Percentiles rank a stretch among this genome's conserved stretches.
Conservation (phyloP, 106 monocot genomes). For the Dendrobium chrysotoxum region DNA sequence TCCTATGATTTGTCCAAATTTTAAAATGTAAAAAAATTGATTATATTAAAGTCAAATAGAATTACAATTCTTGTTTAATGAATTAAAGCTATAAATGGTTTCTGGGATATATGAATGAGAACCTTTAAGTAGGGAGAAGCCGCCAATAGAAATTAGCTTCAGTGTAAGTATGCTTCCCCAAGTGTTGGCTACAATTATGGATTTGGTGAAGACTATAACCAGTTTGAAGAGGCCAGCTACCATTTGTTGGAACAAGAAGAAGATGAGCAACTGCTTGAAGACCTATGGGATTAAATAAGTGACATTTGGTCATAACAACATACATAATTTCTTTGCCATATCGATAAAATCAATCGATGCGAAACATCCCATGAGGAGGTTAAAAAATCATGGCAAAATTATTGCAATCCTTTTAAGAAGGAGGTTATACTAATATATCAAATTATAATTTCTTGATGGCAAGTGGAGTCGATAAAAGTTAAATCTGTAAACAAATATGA, state of each 20-base stretch:
- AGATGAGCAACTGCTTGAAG: conserved; percentile 66
- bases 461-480: too few relatives aligned
- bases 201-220: conserved; percentile 37
- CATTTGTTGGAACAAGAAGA: conserved; percentile 66
- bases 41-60: background rate
- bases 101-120: background rate
- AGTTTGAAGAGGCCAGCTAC: conserved; percentile 58
- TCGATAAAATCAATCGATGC: too few relatives aligned
- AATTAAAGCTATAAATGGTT: background rate
- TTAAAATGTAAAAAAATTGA: background rate
- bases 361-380: too few relatives aligned
- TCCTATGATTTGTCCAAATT: background rate
- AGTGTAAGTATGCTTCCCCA: conserved; percentile 45
- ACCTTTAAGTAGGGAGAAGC: conserved; percentile 71
- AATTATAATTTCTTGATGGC: too few relatives aligned
- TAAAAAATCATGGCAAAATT: too few relatives aligned
- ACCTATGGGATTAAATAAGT: conserved; percentile 17
- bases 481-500: too few relatives aligned
- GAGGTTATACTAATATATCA: too few relatives aligned
- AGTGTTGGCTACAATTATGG: conserved; percentile 54
- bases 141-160: conserved; percentile 48
- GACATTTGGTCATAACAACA: background rate
- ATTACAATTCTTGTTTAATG: background rate
- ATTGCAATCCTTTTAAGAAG: too few relatives aligned
- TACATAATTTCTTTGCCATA: background rate